Evolutionary conservation across 129 eudicot species (phyloP), one percentile per base, ranked within the genome.

Genomic region (Tagetes patula): DNA sequence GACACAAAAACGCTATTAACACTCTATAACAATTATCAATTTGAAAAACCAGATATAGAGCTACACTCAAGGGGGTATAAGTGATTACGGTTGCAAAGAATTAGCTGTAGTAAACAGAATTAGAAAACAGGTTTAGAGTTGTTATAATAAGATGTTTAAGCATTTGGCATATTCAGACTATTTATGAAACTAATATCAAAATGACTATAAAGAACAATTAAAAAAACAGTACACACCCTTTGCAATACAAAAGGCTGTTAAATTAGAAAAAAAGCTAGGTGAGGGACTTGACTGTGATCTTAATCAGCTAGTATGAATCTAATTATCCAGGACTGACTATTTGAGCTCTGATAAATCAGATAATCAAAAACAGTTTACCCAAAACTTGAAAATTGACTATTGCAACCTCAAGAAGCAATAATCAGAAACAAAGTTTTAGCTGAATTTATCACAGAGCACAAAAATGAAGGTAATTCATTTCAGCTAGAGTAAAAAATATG

Each of bases 361-460:
- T 67, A 40, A 43, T 31, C 56, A 67, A 39, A 67, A 67, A 8
- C 55, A 43, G 52, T 45, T 64, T 30, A 67, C 10, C 39, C 9
- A 67, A 45, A 47, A 45, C 8, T 11, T 54, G 11, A 27, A 30
- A 45, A 45, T 5, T 8, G 39, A 67, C 31, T 4, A 45, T 3
- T 45, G 71, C 14, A 2, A 43, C 58, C n/a, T 67, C 39, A 58
- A 31, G 64, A 31, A 58, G 64, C 64, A 58, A 32, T 32, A 58
- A 58, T 32, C 42, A 43, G 71, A 42, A 2, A 27, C 47, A 11
- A 38, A 66, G 39, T 27, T 14, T 43, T 39, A 43, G 30, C 33
- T 64, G 3, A 61, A 76, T 5, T 60, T 55, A 67, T 10, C 38
- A 74, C 12, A 66, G 56, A 46, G 52, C 72, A 42, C 11, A 60